A percentile compares a stretch with the other conserved stretches of the same genome.
phyloP scores from a whole-genome alignment of 2,329 filamentous ascomycete genomes.

The Beauveria scarabaeidicola region DNA sequence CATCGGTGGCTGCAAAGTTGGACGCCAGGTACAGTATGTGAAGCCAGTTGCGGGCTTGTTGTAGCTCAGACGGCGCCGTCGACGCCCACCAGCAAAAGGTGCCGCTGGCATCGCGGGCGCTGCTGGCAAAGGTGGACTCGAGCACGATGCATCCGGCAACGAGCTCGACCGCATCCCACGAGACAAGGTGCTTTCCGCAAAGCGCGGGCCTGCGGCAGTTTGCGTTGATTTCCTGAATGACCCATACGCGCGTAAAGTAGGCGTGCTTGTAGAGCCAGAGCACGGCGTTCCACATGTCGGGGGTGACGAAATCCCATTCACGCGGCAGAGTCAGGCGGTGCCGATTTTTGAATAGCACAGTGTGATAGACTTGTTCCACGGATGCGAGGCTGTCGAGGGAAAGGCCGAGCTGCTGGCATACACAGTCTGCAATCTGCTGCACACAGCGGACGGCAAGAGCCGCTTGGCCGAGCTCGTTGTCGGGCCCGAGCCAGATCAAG shows the following conservation, averaged over 20 bases:
- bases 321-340: not conserved
- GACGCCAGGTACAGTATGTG: conserved; percentile 20
- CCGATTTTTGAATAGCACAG: not conserved
- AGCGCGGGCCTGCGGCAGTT: conserved; percentile 15
- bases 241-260: conserved; percentile 8
- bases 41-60: conserved; percentile 20
- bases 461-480: not conserved
- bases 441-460: not conserved
- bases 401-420: not conserved
- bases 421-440: not conserved
- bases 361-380: not conserved
- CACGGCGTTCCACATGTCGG: not conserved
- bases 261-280: conserved; percentile 2
- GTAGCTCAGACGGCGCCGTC: conserved; percentile 18
- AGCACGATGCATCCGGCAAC: conserved; percentile 20
- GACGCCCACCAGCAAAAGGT: conserved; percentile 21
- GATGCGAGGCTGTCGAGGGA: not conserved
- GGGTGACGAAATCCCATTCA: no score
- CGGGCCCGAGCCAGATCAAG: not conserved
- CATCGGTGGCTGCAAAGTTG: conserved; percentile 7
- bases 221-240: conserved; percentile 13
- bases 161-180: conserved; percentile 18
- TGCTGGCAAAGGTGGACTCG: conserved; percentile 19
- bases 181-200: conserved; percentile 17
- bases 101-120: conserved; percentile 16